These are phyloP conservation scores for Alternaria gansuensis DNA, from an alignment of 2,329 filamentous ascomycete species.

Conservation along the genomic window DNA sequence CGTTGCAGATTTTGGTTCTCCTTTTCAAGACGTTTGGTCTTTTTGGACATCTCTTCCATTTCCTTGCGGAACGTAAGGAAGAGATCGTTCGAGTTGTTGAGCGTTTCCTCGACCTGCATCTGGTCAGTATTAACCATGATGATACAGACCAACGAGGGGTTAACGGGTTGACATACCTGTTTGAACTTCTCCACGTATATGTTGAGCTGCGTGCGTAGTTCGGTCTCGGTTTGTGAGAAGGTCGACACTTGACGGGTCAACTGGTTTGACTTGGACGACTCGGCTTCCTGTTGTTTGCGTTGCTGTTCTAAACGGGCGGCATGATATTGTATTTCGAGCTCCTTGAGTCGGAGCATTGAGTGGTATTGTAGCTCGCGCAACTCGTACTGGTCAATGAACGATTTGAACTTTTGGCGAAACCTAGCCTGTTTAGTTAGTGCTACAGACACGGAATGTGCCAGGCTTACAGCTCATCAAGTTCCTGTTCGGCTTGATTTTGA, in stretches of 20 bases:
- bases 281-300: slow-evolving; percentile 84
- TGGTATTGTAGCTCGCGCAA: slow-evolving; percentile 94
- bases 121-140: slow-evolving; percentile 59
- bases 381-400: slow-evolving; percentile 96
- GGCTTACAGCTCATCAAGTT: slow-evolving; percentile 85
- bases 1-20: slow-evolving; percentile 91
- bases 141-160: slow-evolving; percentile 38
- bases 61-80: slow-evolving; percentile 97
- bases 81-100: slow-evolving; percentile 97
- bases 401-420: slow-evolving; percentile 83
- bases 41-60: slow-evolving; percentile 99
- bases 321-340: slow-evolving; percentile 93
- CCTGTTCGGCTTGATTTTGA: slow-evolving; percentile 82
- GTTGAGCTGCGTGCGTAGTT: slow-evolving; percentile 92
- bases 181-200: slow-evolving; percentile 99
- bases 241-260: slow-evolving; percentile 92
- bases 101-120: slow-evolving; percentile 91
- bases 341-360: slow-evolving; percentile 89
- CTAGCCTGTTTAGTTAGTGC: slow-evolving; percentile 45
- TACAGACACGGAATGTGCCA: not conserved
- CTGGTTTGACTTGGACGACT: slow-evolving; percentile 80
- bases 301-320: slow-evolving; percentile 89
- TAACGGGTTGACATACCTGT: slow-evolving; percentile 71
- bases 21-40: slow-evolving; percentile 95
- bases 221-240: slow-evolving; percentile 94